These are phyloP conservation scores for Cyclotella atomus DNA, from an alignment of 108 stramenopile species.

Conservation along the genomic window DNA sequence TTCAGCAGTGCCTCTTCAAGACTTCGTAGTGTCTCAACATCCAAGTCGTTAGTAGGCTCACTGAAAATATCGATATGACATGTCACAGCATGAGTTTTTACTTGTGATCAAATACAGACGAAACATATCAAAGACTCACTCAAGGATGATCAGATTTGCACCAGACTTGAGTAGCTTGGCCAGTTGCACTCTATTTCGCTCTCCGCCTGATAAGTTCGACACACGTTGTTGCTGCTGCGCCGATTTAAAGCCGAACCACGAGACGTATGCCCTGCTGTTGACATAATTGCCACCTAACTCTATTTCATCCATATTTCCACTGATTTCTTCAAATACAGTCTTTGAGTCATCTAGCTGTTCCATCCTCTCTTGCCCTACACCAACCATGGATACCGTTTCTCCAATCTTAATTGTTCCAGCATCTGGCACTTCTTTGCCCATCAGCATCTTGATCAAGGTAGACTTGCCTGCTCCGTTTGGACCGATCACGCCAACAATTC, in stretches of 20 bases:
- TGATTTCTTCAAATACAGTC: constrained; percentile 92
- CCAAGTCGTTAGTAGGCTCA: constrained; percentile 94
- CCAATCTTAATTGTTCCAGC: constrained; percentile 82
- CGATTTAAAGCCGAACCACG: constrained; percentile 93
- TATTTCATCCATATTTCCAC: constrained; percentile 82
- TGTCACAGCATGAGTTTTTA: no score
- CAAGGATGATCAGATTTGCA: constrained; percentile 89
- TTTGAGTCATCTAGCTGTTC: constrained; percentile 84
- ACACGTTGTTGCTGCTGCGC: constrained; percentile 89
- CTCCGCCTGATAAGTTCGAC: constrained; percentile 88
- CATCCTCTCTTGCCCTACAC: constrained; percentile 94
- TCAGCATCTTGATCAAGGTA: constrained; percentile 91
- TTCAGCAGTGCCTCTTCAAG: constrained; percentile 93
- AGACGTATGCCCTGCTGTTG: constrained; percentile 84
- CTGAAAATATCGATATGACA: no score
- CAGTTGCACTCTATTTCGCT: constrained; percentile 92
- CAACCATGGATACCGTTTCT: constrained; percentile 87
- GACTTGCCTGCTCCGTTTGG: constrained; percentile 37
- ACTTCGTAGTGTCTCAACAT: constrained; percentile 86
- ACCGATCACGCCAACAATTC: constrained; percentile 90
- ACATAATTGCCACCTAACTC: constrained; percentile 84
- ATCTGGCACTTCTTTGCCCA: constrained; percentile 84
- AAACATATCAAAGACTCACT: no score
- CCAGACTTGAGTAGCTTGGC: constrained; percentile 90
- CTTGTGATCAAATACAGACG: no score